These are phyloP conservation scores for Sutorius australiensis DNA, from an alignment of 768 basidiomycete genomes.

Conservation along the genomic window DNA sequence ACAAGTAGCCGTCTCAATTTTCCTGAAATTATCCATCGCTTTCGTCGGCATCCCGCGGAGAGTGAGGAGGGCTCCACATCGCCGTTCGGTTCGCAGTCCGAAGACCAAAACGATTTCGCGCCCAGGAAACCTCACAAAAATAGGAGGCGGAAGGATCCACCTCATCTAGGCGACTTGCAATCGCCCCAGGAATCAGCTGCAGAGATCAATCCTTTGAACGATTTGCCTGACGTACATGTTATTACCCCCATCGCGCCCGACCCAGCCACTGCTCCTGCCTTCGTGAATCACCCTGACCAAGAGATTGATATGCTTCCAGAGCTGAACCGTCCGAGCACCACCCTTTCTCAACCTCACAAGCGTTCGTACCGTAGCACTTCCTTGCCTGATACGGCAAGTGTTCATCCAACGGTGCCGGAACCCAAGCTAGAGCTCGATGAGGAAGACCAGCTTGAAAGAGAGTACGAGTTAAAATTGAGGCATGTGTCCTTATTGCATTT, in stretches of 20 bases:
- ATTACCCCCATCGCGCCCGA: constrained; percentile 4
- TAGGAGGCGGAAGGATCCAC: constrained; percentile 16
- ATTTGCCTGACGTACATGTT: constrained; percentile 5
- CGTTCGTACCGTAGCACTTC: constrained; percentile 33
- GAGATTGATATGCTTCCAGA: constrained; percentile 3
- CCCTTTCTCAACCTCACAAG: neutral
- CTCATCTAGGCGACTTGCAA: constrained; percentile 25
- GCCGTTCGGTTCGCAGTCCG: constrained; percentile 43
- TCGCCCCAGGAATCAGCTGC: constrained; percentile 10
- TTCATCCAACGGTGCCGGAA: constrained; percentile 31
- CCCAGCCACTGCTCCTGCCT: neutral
- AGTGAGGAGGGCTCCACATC: constrained; percentile 51
- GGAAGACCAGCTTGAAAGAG: constrained; percentile 41
- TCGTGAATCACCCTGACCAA: neutral
- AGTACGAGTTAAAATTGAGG: constrained; percentile 48
- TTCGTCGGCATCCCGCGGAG: constrained; percentile 33
- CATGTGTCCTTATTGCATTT: constrained; percentile 5
- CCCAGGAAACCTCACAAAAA: constrained; percentile 13
- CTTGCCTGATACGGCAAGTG: constrained; percentile 27
- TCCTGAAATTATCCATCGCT: constrained; percentile 35
- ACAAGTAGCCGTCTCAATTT: constrained; percentile 41
- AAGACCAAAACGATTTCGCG: constrained; percentile 32
- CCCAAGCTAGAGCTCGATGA: constrained; percentile 44
- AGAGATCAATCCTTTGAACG: constrained; percentile 9
- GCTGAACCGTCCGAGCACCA: neutral